Evolutionary conservation across 78 protist genomes (phyloP).

Genomic region (Bigelowiella natans): DNA sequence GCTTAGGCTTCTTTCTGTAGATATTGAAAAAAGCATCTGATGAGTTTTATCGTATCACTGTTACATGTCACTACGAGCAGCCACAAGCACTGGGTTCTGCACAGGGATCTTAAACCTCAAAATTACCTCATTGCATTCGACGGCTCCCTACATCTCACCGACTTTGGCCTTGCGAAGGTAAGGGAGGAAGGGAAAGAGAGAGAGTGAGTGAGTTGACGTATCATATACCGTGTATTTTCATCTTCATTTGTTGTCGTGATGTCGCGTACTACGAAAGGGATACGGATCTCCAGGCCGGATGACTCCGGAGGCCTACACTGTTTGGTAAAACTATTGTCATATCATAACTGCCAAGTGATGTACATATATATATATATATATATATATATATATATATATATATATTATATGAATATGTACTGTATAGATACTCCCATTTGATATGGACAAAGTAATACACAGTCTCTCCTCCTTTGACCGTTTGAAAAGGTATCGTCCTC

Average conservation of each 20-base stretch:
- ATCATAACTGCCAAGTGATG: neutral
- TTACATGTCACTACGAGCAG: no score
- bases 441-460: neutral
- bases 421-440: neutral
- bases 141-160: neutral
- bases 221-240: neutral
- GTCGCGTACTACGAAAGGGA: neutral
- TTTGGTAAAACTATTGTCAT: neutral
- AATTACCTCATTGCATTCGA: neutral
- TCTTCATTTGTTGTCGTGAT: neutral
- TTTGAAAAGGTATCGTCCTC: neutral
- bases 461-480: neutral
- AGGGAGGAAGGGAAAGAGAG: neutral
- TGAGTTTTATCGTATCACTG: no score
- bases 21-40: no score
- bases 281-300: neutral
- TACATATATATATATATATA: no score
- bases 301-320: neutral
- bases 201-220: neutral
- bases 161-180: neutral
- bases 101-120: neutral
- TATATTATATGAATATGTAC: neutral
- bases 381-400: no score
- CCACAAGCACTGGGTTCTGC: neutral
- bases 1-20: no score